Conservation (phyloP, 2,329 filamentous ascomycete genomes). For the Calonectria pseudoreteaudii region DNA sequence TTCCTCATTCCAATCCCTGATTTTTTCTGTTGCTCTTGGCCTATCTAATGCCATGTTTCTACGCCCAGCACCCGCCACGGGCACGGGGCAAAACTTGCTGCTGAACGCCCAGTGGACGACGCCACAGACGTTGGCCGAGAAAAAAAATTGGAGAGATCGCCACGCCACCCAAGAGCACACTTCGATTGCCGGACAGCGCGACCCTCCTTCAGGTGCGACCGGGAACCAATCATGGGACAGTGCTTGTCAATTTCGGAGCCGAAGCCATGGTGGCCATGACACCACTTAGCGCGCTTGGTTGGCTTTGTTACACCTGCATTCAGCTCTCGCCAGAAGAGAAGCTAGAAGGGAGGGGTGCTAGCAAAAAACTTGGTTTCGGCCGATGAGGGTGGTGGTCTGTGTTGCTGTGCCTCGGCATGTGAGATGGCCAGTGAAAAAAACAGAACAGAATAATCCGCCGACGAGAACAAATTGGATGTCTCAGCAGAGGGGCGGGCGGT, state of each 20-base stretch:
- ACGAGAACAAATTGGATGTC: background rate
- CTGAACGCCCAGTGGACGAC: background rate
- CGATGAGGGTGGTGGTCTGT: background rate
- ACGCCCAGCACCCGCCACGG: too few relatives aligned
- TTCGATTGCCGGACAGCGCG: background rate
- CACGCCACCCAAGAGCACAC: background rate
- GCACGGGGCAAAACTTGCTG: background rate
- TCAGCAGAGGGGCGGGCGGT: background rate
- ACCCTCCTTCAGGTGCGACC: background rate
- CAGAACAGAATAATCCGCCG: background rate
- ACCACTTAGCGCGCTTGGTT: background rate
- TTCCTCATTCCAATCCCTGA: background rate
- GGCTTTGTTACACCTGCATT: background rate
- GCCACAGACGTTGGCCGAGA: conserved; percentile 1
- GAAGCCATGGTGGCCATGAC: background rate
- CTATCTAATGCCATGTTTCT: background rate
- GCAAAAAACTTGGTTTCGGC: background rate
- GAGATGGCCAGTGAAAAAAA: background rate
- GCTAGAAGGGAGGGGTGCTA: background rate
- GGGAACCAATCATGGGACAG: background rate
- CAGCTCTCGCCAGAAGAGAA: background rate
- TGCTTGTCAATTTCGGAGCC: background rate
- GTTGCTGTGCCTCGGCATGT: background rate
- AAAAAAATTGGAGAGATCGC: background rate
- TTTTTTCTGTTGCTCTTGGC: background rate